These are phyloP conservation scores for Drechslerella stenobrocha DNA, from an alignment of 2,329 filamentous ascomycete species.

Conservation along the genomic window DNA sequence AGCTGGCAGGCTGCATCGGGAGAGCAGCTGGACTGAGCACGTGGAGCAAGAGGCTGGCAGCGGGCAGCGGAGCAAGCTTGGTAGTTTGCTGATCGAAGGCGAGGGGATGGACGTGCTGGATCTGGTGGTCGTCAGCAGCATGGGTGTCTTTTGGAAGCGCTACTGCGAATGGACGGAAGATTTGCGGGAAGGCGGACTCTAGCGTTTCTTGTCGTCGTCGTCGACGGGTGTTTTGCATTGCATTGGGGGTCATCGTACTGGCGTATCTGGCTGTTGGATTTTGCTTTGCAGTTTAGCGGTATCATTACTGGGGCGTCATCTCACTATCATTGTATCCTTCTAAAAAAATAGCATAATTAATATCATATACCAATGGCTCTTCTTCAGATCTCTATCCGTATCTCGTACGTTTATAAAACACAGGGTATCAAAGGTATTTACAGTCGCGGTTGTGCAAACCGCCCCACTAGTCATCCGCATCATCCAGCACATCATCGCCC, in stretches of 20 bases:
- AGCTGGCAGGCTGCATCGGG: conserved; percentile 31
- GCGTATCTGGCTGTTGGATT: conserved; percentile 1
- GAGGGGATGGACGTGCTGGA: conserved; percentile 96
- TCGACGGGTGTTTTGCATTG: no score
- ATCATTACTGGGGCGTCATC: neutral
- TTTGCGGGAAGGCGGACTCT: conserved; percentile 25
- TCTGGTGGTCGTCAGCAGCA: conserved; percentile 83
- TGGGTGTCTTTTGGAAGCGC: conserved; percentile 90
- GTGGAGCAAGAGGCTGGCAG: conserved; percentile 30
- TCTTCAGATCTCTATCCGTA: no score
- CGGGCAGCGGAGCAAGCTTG: conserved; percentile 74
- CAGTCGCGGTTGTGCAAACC: no score
- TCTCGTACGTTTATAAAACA: neutral
- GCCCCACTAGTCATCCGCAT: conserved; percentile 14
- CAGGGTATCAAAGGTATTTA: neutral
- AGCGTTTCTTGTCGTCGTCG: no score
- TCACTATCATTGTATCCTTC: conserved; percentile 2
- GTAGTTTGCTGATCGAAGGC: conserved; percentile 85
- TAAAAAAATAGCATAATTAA: no score
- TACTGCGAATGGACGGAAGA: conserved; percentile 63
- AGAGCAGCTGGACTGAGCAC: conserved; percentile 41
- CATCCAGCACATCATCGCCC: conserved; percentile 17
- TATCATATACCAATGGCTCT: no score
- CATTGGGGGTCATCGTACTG: neutral
- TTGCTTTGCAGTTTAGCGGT: conserved; percentile 4